Evolutionary conservation across 2,329 filamentous ascomycete genomes (phyloP).

Genomic region (Pestalotiopsis fici): DNA sequence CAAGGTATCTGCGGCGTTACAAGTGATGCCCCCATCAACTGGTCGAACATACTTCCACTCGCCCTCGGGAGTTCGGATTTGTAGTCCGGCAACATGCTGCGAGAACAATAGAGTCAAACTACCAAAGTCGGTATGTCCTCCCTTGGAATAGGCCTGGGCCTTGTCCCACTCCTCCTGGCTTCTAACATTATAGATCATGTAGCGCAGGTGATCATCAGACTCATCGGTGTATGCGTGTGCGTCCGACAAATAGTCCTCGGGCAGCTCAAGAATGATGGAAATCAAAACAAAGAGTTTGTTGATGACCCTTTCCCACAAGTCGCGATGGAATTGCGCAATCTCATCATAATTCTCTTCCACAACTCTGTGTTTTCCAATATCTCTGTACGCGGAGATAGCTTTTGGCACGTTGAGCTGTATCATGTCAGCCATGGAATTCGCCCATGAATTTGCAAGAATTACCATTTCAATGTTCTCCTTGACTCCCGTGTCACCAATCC

Average conservation of each 20-base stretch:
- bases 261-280: slow-evolving; percentile 34
- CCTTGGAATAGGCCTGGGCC: slow-evolving; percentile 39
- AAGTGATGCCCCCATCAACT: slow-evolving; percentile 37
- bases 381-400: slow-evolving; percentile 20
- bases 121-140: slow-evolving; percentile 35
- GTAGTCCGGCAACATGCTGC: slow-evolving; percentile 55
- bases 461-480: slow-evolving; percentile 55
- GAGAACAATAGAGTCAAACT: slow-evolving; percentile 54
- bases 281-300: slow-evolving; percentile 50
- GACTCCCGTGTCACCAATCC: slow-evolving; percentile 31
- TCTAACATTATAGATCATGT: slow-evolving; percentile 27
- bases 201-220: slow-evolving; percentile 27
- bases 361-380: slow-evolving; percentile 34
- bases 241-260: slow-evolving; percentile 24
- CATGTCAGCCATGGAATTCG: slow-evolving; percentile 23
- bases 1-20: slow-evolving; percentile 49
- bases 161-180: slow-evolving; percentile 30
- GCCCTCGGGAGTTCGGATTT: slow-evolving; percentile 47
- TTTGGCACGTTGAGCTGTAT: slow-evolving; percentile 33
- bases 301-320: slow-evolving; percentile 37
- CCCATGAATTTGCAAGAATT: slow-evolving; percentile 7
- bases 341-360: slow-evolving; percentile 25
- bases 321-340: slow-evolving; percentile 23
- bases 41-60: slow-evolving; percentile 29
- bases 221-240: slow-evolving; percentile 25